A percentile compares a stretch with the other conserved stretches of the same genome.
Conservation (phyloP, 2,329 filamentous ascomycete species). For the Diplocarpon rosae region DNA sequence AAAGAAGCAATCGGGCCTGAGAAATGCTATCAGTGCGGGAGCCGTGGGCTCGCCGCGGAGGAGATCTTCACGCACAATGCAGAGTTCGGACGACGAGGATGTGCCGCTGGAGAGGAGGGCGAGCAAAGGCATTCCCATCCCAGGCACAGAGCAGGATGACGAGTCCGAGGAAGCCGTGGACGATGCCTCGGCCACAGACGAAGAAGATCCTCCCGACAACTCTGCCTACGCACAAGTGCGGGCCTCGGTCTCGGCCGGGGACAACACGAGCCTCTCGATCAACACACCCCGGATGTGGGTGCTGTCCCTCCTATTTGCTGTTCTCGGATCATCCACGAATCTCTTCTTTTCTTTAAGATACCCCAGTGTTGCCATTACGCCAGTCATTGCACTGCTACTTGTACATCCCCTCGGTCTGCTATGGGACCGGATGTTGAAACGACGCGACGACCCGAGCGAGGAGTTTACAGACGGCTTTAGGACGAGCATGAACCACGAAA, state of each 20-base stretch:
- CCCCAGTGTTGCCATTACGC: slow-evolving; percentile 80
- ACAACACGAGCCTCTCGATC: slow-evolving; percentile 69
- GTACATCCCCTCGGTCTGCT: slow-evolving; percentile 73
- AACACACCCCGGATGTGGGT: slow-evolving; percentile 84
- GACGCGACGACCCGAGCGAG: slow-evolving; percentile 40
- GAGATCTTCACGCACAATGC: slow-evolving; percentile 4
- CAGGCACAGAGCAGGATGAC: slow-evolving; percentile 8
- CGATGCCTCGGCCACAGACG: slow-evolving; percentile 28
- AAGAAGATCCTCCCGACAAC: slow-evolving; percentile 51
- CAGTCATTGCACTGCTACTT: slow-evolving; percentile 75
- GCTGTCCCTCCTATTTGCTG: slow-evolving; percentile 66
- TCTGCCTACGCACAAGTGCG: slow-evolving; percentile 71
- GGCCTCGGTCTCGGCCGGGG: slow-evolving; percentile 65
- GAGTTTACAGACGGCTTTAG: slow-evolving; percentile 43
- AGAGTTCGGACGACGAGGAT: neutral
- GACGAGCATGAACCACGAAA: slow-evolving; percentile 16
- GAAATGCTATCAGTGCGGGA: slow-evolving; percentile 19
- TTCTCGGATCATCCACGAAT: slow-evolving; percentile 74
- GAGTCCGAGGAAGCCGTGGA: slow-evolving; percentile 19
- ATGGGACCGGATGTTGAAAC: slow-evolving; percentile 66
- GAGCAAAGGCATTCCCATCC: slow-evolving; percentile 17
- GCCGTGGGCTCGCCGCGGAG: slow-evolving; percentile 6
- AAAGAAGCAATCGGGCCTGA: slow-evolving; percentile 20
- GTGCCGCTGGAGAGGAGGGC: slow-evolving; percentile 16
- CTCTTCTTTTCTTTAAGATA: slow-evolving; percentile 85